Evolutionary conservation across 129 eudicot species (phyloP), one percentile per base, ranked within the genome.

Genomic region (Centrapalus pauciflorus): DNA sequence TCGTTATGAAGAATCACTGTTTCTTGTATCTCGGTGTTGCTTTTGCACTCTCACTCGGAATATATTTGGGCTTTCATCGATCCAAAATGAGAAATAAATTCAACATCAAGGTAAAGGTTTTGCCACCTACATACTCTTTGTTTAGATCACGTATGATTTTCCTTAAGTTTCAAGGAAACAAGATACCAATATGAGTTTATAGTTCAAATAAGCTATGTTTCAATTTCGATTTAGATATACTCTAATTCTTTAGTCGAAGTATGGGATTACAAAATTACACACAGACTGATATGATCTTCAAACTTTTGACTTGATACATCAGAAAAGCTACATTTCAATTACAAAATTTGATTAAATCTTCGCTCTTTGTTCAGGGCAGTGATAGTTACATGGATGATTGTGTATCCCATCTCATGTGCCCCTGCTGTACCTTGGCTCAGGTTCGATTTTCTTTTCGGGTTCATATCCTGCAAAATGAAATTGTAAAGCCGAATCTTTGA

Each of bases 361-460:
- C 13, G 26, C 29, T 40, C 28, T 51, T 54, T 66, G 38, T 77
- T 62, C 90, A 93, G 98, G 96, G 84, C 5, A 75, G 78, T 62
- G 87, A 85, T 59, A 86, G 88, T 67, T 67, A 82, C 11, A 50
- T 88, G 67, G 98, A 93, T 32, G 96, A 88, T 68, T 93, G 90
- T 46, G 63, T 83, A 61, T 85, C 82, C 77, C 98, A 93, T 86
- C 77, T 93, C 46, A 55, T 84, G 23, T 88, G 95, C 80, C 95
- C 98, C 4, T 88, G 96, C 78, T 88, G 96, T 57, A 68, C 96
- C 54, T 51, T 93, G 49, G 78, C 77, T 71, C 98, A 92, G 96
- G 96, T 92, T 37, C 13, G 55, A n/a, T 66, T 40, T 41, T 59
- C 54, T 23, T 14, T 35, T 48, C 40, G 64, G 63, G 62, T 34